These are phyloP conservation scores for Pichia sp. DNA, from an alignment of 1,139 yeast genomes.

Conservation along the genomic window DNA sequence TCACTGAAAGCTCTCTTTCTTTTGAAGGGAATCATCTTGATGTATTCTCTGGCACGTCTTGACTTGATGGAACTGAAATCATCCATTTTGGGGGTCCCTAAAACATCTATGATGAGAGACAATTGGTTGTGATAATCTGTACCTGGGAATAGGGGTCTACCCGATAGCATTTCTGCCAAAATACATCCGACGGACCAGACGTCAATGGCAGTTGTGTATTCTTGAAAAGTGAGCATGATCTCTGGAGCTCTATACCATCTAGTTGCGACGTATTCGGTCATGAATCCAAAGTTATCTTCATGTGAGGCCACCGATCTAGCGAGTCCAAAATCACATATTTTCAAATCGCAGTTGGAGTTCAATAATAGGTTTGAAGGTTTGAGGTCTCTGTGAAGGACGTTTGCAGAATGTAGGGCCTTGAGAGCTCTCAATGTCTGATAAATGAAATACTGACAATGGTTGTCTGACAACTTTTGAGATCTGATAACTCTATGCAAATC, in stretches of 20 bases:
- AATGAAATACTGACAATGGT: slow-evolving; percentile 61
- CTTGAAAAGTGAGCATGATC: slow-evolving; percentile 63
- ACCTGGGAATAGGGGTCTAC: slow-evolving; percentile 74
- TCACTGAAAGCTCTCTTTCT: slow-evolving; percentile 35
- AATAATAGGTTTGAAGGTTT: slow-evolving; percentile 84
- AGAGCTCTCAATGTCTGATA: slow-evolving; percentile 60
- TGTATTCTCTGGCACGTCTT: slow-evolving; percentile 54
- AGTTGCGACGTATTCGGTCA: slow-evolving; percentile 75
- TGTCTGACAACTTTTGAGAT: slow-evolving; percentile 48
- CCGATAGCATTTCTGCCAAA: slow-evolving; percentile 55
- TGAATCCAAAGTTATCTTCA: slow-evolving; percentile 36
- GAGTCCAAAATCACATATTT: slow-evolving; percentile 54
- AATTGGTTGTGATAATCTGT: slow-evolving; percentile 64
- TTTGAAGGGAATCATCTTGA: slow-evolving; percentile 50
- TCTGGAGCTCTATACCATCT: slow-evolving; percentile 81
- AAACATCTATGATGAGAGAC: slow-evolving; percentile 48
- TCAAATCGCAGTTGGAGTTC: slow-evolving; percentile 89
- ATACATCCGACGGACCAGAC: slow-evolving; percentile 80
- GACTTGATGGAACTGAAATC: slow-evolving; percentile 54
- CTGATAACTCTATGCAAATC: slow-evolving; percentile 56
- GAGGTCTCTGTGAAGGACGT: slow-evolving; percentile 81
- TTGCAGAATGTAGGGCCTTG: slow-evolving; percentile 57
- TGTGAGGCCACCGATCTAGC: slow-evolving; percentile 35
- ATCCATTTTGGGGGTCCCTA: slow-evolving; percentile 58
- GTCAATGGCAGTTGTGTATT: slow-evolving; percentile 66